Evolutionary conservation across 768 basidiomycete genomes (phyloP).

Genomic region (Melanogaster broomeanus): DNA sequence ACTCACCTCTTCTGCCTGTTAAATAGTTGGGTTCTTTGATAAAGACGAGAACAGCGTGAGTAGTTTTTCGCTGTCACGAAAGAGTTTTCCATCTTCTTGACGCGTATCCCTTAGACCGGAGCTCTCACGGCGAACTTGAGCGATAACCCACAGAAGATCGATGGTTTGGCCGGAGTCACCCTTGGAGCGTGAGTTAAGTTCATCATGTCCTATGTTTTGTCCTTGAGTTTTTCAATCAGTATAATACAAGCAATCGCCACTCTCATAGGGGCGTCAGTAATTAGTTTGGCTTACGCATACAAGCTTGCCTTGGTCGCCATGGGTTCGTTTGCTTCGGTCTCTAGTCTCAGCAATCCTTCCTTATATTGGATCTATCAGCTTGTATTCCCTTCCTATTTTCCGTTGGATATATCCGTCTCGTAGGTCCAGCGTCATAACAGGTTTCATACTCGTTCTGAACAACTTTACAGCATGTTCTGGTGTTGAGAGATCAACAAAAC

Average conservation of each 20-base stretch:
- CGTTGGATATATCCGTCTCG: conserved; percentile 78
- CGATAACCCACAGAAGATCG: conserved; percentile 88
- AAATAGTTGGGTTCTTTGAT: conserved; percentile 82
- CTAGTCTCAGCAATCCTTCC: neutral
- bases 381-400: conserved; percentile 66
- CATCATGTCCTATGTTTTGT: neutral
- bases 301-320: conserved; percentile 79
- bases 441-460: conserved; percentile 34
- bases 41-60: conserved; percentile 77
- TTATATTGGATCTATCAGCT: conserved; percentile 37
- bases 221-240: conserved; percentile 32
- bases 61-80: neutral
- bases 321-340: conserved; percentile 39
- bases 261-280: conserved; percentile 63
- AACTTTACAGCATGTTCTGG: conserved; percentile 65
- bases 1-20: neutral
- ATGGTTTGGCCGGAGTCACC: conserved; percentile 85
- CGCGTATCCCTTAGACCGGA: conserved; percentile 58
- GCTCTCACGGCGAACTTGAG: conserved; percentile 76
- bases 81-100: neutral
- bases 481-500: conserved; percentile 83
- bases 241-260: conserved; percentile 79
- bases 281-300: conserved; percentile 80
- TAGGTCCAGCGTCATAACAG: conserved; percentile 33
- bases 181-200: conserved; percentile 63